Base-by-base conservation (phyloP, 345 rosid genomes). In the Sisymbrium irio region DNA sequence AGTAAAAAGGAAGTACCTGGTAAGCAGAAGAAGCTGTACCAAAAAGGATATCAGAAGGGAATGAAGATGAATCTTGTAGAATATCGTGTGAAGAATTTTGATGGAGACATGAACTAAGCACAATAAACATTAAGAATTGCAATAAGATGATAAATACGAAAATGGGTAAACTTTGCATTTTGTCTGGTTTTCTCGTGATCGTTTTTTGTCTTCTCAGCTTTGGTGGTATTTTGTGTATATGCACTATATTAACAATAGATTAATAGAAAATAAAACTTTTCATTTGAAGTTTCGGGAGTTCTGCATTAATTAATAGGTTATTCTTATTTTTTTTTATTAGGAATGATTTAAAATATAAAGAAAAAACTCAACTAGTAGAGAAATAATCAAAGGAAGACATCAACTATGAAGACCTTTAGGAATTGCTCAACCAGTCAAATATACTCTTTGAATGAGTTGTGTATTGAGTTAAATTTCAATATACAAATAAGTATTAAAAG, bases 1-100 rank as follows among this genome's bases (percentile, higher is more conserved):
- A 0, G 2, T 39, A 22, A 22, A 9, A 30, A 37, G 8, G 37
- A 44, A 36, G 45, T 59, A 89, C 93, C 89, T 91, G 94, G 67
- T 88, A 88, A 30, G 96, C 84, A 67, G 96, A 89, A 61, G 96
- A 84, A 5, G 98, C 89, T 10, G 96, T 84, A 69, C 96, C 97
- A 58, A 86, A 88, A 61, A 92, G 85, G 67, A 92, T 89, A 77
- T 74, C 75, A 33, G 65, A 27, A 14, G 92, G 85, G 62, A 88
- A 83, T 15, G 84, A 6, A 47, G 25, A 58, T 18, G 51, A 37
- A 3, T 30, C 47, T 50, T 51, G 6, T 67, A 66, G 39, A 9
- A 57, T 39, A 3, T 74, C 35, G 1, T 50, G 15, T 61, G 47
- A 41, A 22, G 51, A 63, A 45, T 9, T 45, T 20, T 63, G 64